Evolutionary conservation across 257 asterid species (phyloP).

Genomic region (Ocimum tenuiflorum): DNA sequence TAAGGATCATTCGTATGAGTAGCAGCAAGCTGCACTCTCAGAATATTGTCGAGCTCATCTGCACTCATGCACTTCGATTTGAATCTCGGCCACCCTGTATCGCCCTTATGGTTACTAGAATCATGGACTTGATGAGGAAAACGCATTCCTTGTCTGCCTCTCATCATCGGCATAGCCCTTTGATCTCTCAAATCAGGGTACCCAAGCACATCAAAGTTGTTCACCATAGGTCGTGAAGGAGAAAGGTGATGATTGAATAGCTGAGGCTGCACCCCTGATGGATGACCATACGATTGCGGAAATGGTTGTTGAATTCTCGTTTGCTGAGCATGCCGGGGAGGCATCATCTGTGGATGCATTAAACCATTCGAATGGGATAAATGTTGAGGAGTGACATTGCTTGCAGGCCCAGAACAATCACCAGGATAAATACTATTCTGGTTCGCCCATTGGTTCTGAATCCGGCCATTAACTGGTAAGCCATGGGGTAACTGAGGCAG

Average conservation of each 20-base stretch:
- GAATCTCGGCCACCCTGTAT: conserved; percentile 59
- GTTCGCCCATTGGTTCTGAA: conserved; percentile 57
- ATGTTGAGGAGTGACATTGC: conserved; percentile 47
- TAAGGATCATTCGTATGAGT: conserved; percentile 92
- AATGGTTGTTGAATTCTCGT: conserved; percentile 48
- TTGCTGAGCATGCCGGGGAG: conserved; percentile 57
- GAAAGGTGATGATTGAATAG: conserved; percentile 44
- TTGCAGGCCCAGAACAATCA: conserved; percentile 45
- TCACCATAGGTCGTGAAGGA: conserved; percentile 52
- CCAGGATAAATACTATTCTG: conserved; percentile 41
- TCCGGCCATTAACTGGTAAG: conserved; percentile 46
- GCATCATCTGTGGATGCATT: conserved; percentile 50
- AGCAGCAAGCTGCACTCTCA: conserved; percentile 77
- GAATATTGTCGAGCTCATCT: conserved; percentile 77
- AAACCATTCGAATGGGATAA: conserved; percentile 60
- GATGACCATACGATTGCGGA: conserved; percentile 51
- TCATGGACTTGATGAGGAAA: conserved; percentile 49
- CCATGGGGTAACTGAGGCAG: conserved; percentile 65
- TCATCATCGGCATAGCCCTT: conserved; percentile 46
- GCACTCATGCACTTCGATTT: conserved; percentile 78
- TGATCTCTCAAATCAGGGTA: conserved; percentile 74
- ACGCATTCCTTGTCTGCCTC: conserved; percentile 50
- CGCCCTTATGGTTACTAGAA: conserved; percentile 37
- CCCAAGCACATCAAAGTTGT: conserved; percentile 54
- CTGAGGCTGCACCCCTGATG: conserved; percentile 54